Conservation (phyloP, 495 filamentous ascomycete genomes). For the Penicillium canariense region DNA sequence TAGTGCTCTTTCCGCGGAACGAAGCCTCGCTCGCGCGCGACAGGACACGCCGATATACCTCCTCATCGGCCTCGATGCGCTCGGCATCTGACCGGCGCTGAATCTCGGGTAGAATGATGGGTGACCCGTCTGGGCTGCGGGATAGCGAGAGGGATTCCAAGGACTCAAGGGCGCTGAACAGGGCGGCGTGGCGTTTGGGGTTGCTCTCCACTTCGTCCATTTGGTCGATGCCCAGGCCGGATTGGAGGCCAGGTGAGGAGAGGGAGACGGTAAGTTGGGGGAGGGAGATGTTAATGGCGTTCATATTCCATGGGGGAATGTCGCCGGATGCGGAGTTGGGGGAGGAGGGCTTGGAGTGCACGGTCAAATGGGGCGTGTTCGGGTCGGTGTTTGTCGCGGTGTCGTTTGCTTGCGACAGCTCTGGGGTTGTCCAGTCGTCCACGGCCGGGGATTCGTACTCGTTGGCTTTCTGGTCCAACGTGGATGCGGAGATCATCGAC, state of each 20-base stretch:
- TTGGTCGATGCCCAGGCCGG: conserved; percentile 39
- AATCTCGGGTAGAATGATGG: conserved; percentile 26
- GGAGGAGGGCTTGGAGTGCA: conserved; percentile 37
- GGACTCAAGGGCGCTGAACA: conserved; percentile 37
- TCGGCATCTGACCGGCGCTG: conserved; percentile 9
- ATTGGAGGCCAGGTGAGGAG: conserved; percentile 31
- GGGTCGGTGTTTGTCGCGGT: conserved; percentile 32
- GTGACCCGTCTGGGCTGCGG: conserved; percentile 25
- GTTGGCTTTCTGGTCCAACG: conserved; percentile 27
- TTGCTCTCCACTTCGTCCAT: conserved; percentile 41
- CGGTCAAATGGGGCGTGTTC: conserved; percentile 40
- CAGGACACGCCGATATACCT: conserved; percentile 4
- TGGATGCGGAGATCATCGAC: conserved; percentile 38
- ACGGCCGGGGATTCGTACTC: conserved; percentile 17
- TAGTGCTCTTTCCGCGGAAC: conserved; percentile 33
- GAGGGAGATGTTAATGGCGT: conserved; percentile 22
- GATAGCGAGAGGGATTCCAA: conserved; percentile 31
- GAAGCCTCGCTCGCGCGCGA: conserved; percentile 23
- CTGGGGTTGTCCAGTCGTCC: conserved; percentile 28
- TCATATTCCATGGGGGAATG: conserved; percentile 28
- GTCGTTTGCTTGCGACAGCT: conserved; percentile 25
- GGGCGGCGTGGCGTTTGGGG: conserved; percentile 46
- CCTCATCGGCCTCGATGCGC: conserved; percentile 3
- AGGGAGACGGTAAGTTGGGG: conserved; percentile 34
- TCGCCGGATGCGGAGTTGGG: conserved; percentile 33